Evolutionary conservation across 2,329 filamentous ascomycete genomes (phyloP).

Genomic region (Torrubiella hemipterigena): DNA sequence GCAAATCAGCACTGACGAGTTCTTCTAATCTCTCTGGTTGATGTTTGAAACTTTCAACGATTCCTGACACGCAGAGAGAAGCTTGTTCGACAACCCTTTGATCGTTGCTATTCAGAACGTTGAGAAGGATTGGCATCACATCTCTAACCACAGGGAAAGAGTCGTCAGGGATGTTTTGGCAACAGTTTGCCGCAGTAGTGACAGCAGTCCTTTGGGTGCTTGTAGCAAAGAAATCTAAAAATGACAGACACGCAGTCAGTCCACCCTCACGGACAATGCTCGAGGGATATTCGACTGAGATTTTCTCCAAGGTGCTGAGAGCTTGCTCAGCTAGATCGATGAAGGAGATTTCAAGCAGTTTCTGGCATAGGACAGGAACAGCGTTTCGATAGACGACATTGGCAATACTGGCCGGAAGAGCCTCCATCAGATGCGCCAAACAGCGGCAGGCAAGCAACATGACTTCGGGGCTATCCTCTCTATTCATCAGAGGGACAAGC

Average conservation of each 20-base stretch:
- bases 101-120: constrained; percentile 83
- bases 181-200: constrained; percentile 95
- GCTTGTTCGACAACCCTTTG: constrained; percentile 96
- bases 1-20: constrained; percentile 75
- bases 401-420: constrained; percentile 78
- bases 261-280: constrained; percentile 94
- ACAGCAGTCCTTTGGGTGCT: constrained; percentile 94
- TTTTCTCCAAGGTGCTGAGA: constrained; percentile 91
- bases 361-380: constrained; percentile 87
- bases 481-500: constrained; percentile 81
- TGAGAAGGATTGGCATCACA: constrained; percentile 91
- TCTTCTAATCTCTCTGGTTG: constrained; percentile 82
- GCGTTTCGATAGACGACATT: constrained; percentile 97
- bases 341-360: constrained; percentile 89
- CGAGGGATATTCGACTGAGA: constrained; percentile 88
- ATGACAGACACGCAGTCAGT: constrained; percentile 87
- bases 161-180: constrained; percentile 89
- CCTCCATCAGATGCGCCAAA: constrained; percentile 96
- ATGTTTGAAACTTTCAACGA: constrained; percentile 94
- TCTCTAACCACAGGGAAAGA: constrained; percentile 85
- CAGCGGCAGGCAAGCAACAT: constrained; percentile 95
- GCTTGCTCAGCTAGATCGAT: constrained; percentile 97
- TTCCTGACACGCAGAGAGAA: constrained; percentile 86
- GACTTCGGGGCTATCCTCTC: constrained; percentile 90
- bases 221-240: constrained; percentile 94